Base-by-base conservation (phyloP, 2,329 filamentous ascomycete genomes). In the Mycosphaerella arachidis region DNA sequence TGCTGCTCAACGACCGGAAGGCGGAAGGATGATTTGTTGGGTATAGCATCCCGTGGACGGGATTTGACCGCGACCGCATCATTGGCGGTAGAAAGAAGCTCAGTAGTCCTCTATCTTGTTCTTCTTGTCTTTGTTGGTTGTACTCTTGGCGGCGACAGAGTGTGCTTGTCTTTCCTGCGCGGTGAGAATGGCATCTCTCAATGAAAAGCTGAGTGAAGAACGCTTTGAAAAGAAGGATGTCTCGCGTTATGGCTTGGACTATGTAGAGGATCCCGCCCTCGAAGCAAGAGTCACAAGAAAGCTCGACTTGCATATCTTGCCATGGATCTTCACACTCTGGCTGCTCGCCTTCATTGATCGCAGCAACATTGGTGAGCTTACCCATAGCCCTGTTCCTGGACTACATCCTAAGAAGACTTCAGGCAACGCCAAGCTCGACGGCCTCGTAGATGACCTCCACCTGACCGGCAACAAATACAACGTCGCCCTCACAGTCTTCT, bases 331-430 rank as follows among this genome's bases (percentile, higher is more conserved):
- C 51, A 69, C 71, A 9, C 71, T 80, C 13, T 80, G 76, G 75
- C 72, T 79, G 4, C 71, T 80, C n/a, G 76, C 77, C 7, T 79
- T 79, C 70, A 79, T 81, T 58, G 78, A 80, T 63, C 69, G 77
- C 27, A 69, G 66, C 40, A 71, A 71, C 35, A 70, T 69, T 45
- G 67, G 68, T 67, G 48, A 48, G 64, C 57, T 33, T 27, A 8
- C 24, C 5, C 10, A 33, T 20, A 33, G 7, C 7, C 27, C 27
- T 18, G 12, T 29, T n/a, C 37, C 10, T 18, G 48, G 40, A 61
- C 56, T n/a, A 24, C 13, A 20, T 7, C 10, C 43, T 30, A 33
- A 50, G 31, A 24, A 55, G 20, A n/a, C 5, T 20, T 72, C 75
- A 48, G 75, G 77, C 37, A 79, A 79, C 53, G 77, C 77, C 0